Evolutionary conservation across 306 rosid species (phyloP).

Genomic region (Quercus robur): DNA sequence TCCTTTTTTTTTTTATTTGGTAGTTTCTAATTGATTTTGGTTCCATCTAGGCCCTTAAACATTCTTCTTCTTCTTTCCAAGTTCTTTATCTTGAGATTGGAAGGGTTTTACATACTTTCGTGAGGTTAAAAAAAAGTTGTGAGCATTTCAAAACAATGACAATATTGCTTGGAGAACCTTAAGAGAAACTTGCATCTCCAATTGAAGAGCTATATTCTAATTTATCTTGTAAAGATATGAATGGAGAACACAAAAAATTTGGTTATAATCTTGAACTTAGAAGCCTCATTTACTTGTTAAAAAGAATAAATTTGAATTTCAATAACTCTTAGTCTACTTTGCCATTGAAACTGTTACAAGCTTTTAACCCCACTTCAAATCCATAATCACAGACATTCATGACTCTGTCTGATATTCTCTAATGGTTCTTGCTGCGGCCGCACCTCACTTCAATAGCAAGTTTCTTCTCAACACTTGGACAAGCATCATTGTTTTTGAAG

Average conservation of each 20-base stretch:
- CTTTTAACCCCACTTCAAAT: not conserved
- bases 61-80: too few relatives aligned
- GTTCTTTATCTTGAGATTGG: not conserved
- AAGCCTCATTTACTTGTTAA: not conserved
- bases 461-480: slow-evolving; percentile 39
- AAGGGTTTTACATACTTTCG: too few relatives aligned
- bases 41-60: too few relatives aligned
- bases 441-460: slow-evolving; percentile 70
- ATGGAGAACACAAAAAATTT: not conserved
- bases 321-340: not conserved
- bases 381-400: not conserved
- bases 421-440: not conserved
- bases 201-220: not conserved
- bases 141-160: not conserved
- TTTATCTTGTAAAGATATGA: not conserved
- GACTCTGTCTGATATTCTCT: not conserved
- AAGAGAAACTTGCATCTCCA: not conserved
- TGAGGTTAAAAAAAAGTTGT: too few relatives aligned
- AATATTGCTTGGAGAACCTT: not conserved
- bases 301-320: not conserved
- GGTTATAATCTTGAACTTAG: not conserved
- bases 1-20: too few relatives aligned
- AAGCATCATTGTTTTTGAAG: slow-evolving; percentile 29
- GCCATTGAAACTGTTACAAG: not conserved
- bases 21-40: too few relatives aligned